Conservation (phyloP, 139 green algal genomes). For the Medakamo hakoo region DNA sequence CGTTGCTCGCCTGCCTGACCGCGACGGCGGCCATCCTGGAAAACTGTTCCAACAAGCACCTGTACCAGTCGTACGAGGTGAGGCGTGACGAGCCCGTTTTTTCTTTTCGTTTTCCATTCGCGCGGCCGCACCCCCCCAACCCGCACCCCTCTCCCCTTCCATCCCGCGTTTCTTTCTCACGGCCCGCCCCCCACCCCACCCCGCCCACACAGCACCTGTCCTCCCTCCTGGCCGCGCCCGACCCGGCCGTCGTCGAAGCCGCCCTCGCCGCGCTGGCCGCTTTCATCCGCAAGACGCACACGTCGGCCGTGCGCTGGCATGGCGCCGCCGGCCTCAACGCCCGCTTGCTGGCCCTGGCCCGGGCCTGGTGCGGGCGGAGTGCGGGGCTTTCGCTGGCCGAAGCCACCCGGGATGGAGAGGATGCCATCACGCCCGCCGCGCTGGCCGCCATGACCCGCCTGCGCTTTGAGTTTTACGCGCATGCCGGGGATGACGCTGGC, state of each 20-base stretch:
- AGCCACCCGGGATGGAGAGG: slow-evolving; percentile 14
- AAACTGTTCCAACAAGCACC: slow-evolving; percentile 79
- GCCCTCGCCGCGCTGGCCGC: slow-evolving; percentile 45
- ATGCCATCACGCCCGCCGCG: neutral
- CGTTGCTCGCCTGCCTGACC: slow-evolving; percentile 45
- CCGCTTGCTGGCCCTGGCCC: slow-evolving; percentile 46
- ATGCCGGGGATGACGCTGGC: no score
- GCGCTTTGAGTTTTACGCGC: slow-evolving; percentile 55
- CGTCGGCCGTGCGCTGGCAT: slow-evolving; percentile 37
- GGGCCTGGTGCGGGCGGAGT: slow-evolving; percentile 70
- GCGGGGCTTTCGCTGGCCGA: slow-evolving; percentile 49
- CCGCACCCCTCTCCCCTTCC: neutral
- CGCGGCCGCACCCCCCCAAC: neutral
- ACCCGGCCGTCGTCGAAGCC: slow-evolving; percentile 44
- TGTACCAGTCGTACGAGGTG: slow-evolving; percentile 80
- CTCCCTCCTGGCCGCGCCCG: slow-evolving; percentile 44
- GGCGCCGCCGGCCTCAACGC: slow-evolving; percentile 34
- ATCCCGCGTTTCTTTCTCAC: neutral
- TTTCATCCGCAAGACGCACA: slow-evolving; percentile 56
- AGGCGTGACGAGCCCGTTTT: neutral
- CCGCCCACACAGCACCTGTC: slow-evolving; percentile 41
- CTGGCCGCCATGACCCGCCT: slow-evolving; percentile 33
- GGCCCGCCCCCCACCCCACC: no score
- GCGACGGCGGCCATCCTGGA: slow-evolving; percentile 63
- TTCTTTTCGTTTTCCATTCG: no score